These are phyloP conservation scores for Exophiala calicioides DNA, from an alignment of 2,329 filamentous ascomycete genomes.

Conservation along the genomic window DNA sequence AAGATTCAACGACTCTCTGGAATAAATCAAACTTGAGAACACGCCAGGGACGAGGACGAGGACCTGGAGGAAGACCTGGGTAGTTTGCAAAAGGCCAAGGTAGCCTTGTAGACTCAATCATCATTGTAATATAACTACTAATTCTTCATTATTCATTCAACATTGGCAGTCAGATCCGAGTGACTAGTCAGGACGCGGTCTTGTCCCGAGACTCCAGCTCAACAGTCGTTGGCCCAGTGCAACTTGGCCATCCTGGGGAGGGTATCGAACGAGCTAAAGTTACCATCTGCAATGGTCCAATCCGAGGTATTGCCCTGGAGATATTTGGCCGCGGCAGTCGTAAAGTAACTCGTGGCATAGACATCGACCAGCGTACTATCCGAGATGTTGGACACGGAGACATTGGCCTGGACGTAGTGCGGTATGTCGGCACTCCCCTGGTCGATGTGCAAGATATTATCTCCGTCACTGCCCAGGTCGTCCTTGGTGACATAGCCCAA, in stretches of 20 bases:
- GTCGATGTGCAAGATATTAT: constrained; percentile 37
- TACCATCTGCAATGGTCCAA: constrained; percentile 24
- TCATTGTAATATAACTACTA: no score
- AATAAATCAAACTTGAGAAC: no score
- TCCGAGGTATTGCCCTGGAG: constrained; percentile 26
- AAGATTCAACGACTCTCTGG: no score
- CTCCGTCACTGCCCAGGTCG: constrained; percentile 39
- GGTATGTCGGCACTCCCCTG: constrained; percentile 33
- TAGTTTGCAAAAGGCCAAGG: no score
- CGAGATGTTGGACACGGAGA: constrained; percentile 21
- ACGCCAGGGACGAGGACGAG: no score
- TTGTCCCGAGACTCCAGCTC: no score
- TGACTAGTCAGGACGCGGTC: no score
- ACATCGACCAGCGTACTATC: constrained; percentile 26
- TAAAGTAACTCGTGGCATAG: constrained; percentile 28
- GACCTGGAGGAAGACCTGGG: no score
- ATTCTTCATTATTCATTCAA: no score
- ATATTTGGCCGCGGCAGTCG: constrained; percentile 22
- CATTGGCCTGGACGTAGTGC: constrained; percentile 38
- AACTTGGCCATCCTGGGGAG: constrained; percentile 20
- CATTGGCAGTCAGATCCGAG: no score
- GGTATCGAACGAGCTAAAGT: constrained; percentile 28
- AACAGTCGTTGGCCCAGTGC: constrained; percentile 28
- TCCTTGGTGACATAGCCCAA: constrained; percentile 37
- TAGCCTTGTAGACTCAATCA: no score